Evolutionary conservation across 148 eudicot species (phyloP).

Genomic region (Vaccinium corymbosum): DNA sequence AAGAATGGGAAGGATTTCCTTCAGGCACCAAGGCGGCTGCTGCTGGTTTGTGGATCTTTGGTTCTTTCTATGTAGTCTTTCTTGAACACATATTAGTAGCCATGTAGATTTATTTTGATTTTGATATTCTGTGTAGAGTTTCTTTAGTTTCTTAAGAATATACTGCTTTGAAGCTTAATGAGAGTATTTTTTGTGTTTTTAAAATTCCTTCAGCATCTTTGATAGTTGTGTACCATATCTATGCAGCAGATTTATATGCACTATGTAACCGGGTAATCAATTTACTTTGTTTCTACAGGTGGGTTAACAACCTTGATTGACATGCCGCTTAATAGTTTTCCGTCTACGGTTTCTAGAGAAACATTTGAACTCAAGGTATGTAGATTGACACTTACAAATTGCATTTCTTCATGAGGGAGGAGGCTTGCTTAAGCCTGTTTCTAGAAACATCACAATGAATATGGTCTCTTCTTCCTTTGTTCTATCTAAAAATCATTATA

Average conservation of each 20-base stretch:
- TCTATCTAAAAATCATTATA: background rate
- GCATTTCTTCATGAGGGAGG: no score
- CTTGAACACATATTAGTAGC: background rate
- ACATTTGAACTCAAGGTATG: slow-evolving; percentile 81
- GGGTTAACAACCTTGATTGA: slow-evolving; percentile 93
- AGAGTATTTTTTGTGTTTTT: no score
- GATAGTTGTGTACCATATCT: background rate
- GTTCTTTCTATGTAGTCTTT: background rate
- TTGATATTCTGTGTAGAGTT: background rate
- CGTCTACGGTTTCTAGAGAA: slow-evolving; percentile 85
- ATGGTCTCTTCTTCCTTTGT: background rate
- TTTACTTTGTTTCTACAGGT: slow-evolving; percentile 37
- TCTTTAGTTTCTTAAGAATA: background rate
- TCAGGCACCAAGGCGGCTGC: slow-evolving; percentile 98
- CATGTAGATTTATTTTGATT: background rate
- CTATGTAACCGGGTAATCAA: background rate
- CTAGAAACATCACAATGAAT: background rate
- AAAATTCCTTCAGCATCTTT: background rate
- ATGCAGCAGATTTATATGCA: background rate
- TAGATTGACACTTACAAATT: background rate
- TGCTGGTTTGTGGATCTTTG: slow-evolving; percentile 56
- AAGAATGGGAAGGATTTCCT: slow-evolving; percentile 99
- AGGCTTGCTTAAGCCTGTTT: background rate
- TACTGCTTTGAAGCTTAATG: background rate
- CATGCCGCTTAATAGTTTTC: slow-evolving; percentile 93